Percentiles rank a stretch among this genome's conserved stretches.
Conservation (phyloP, 192 early-diverging fungal genomes). For the Spinellus fusiger region DNA sequence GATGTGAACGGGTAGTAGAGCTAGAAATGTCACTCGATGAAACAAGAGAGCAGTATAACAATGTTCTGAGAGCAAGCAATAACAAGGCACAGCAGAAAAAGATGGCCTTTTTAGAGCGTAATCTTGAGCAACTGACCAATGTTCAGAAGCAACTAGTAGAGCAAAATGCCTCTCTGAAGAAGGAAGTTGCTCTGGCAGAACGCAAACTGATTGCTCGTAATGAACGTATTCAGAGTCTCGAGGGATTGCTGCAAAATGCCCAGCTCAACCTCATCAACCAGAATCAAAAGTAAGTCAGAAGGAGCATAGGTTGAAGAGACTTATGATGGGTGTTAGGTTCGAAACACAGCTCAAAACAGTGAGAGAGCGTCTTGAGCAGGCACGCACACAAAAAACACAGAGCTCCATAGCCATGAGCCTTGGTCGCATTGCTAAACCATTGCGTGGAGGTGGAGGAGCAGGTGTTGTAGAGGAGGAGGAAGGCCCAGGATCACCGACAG, state of each 20-base stretch:
- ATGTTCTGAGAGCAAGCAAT: slow-evolving; percentile 75
- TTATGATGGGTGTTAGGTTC: too few species aligned
- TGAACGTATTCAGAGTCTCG: slow-evolving; percentile 90
- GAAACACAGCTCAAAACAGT: slow-evolving; percentile 76
- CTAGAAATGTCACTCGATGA: slow-evolving; percentile 97
- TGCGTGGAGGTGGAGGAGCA: slow-evolving; percentile 66
- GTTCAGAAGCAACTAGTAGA: slow-evolving; percentile 96
- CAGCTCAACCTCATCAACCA: slow-evolving; percentile 76
- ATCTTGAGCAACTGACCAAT: slow-evolving; percentile 91
- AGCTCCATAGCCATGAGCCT: slow-evolving; percentile 32
- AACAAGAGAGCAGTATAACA: slow-evolving; percentile 88
- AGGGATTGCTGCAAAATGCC: slow-evolving; percentile 74
- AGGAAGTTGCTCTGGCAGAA: slow-evolving; percentile 83
- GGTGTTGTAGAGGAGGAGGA: slow-evolving; percentile 7
- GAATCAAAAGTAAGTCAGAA: slow-evolving; percentile 73
- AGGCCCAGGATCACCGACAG: slow-evolving; percentile 19
- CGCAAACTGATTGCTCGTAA: slow-evolving; percentile 89
- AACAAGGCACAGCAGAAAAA: slow-evolving; percentile 86
- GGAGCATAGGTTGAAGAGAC: neutral
- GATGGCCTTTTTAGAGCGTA: slow-evolving; percentile 97
- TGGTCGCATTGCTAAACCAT: slow-evolving; percentile 78
- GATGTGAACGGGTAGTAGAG: slow-evolving; percentile 97
- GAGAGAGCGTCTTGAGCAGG: slow-evolving; percentile 76
- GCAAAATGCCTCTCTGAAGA: slow-evolving; percentile 95
- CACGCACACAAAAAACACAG: slow-evolving; percentile 44